Conservation (phyloP, 495 filamentous ascomycete genomes). For the Aspergillus leporis region DNA sequence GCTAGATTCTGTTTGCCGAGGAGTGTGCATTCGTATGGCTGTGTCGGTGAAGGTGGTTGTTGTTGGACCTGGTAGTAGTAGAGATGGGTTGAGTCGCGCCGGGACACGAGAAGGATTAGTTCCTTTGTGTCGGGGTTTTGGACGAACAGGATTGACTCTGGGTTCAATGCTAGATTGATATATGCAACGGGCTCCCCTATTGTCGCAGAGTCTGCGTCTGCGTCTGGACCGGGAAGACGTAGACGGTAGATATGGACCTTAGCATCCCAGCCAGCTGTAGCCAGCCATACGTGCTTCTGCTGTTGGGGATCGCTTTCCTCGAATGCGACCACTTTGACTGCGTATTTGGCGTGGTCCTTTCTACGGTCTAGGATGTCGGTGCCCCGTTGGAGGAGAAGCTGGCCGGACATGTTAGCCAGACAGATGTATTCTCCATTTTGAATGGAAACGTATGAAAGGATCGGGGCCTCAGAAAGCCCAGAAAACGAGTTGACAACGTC, state of each 20-base stretch:
- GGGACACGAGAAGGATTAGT: conserved; percentile 54
- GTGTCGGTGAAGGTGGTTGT: not conserved
- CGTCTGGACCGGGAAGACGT: conserved; percentile 16
- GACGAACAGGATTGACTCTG: conserved; percentile 61
- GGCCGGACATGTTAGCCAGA: conserved; percentile 65
- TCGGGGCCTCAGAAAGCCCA: conserved; percentile 58
- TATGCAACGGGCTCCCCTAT: conserved; percentile 46
- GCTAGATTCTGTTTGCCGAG: conserved; percentile 63
- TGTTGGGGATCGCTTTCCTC: conserved; percentile 23
- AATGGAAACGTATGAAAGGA: conserved; percentile 50
- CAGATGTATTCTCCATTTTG: conserved; percentile 39
- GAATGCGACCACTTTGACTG: conserved; percentile 52
- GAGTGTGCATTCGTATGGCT: conserved; percentile 31
- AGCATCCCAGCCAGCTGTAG: conserved; percentile 67
- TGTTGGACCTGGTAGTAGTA: conserved; percentile 55
- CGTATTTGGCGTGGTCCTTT: conserved; percentile 64
- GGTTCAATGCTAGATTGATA: conserved; percentile 56
- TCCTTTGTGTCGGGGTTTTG: conserved; percentile 44
- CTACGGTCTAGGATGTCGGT: conserved; percentile 43
- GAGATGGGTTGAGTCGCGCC: conserved; percentile 62
- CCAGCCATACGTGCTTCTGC: conserved; percentile 41
- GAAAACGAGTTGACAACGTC: conserved; percentile 28
- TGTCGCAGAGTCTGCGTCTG: conserved; percentile 5
- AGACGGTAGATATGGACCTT: conserved; percentile 55
- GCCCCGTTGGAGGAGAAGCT: conserved; percentile 48